Conservation (phyloP, 139 green algal species). For the Choricystis sp. region DNA sequence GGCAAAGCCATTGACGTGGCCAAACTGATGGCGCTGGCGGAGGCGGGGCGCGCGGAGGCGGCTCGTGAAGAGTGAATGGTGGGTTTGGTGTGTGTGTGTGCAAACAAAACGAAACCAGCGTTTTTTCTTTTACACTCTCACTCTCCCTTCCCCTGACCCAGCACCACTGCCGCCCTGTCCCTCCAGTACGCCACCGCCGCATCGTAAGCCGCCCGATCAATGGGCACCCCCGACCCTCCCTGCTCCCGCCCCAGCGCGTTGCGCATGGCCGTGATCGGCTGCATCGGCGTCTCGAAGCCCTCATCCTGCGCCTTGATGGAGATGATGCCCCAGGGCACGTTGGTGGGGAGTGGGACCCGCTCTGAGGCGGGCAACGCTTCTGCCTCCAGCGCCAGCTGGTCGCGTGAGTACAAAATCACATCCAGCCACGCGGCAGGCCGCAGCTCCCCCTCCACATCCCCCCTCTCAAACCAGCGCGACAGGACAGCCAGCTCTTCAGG, state of each 20-base stretch:
- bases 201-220: constrained; percentile 62
- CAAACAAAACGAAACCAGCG: constrained; percentile 4
- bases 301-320: constrained; percentile 70
- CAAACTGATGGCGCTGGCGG: constrained; percentile 21
- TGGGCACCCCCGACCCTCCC: constrained; percentile 70
- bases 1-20: constrained; percentile 9
- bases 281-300: constrained; percentile 73
- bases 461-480: constrained; percentile 44
- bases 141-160: constrained; percentile 7
- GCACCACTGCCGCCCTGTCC: constrained; percentile 43
- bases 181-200: constrained; percentile 67
- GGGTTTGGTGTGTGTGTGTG: neutral
- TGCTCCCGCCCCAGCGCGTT: constrained; percentile 80
- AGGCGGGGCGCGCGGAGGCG: neutral
- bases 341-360: constrained; percentile 2
- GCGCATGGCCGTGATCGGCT: constrained; percentile 91
- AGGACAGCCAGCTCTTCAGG: constrained; percentile 77
- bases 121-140: neutral
- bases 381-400: constrained; percentile 75
- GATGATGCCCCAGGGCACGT: constrained; percentile 87
- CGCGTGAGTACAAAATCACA: constrained; percentile 82
- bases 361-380: constrained; percentile 30
- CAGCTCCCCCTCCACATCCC: constrained; percentile 22
- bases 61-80: neutral
- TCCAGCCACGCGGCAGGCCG: constrained; percentile 66